Conservation (phyloP, 495 filamentous ascomycete genomes). For the Trichoderma virens region DNA sequence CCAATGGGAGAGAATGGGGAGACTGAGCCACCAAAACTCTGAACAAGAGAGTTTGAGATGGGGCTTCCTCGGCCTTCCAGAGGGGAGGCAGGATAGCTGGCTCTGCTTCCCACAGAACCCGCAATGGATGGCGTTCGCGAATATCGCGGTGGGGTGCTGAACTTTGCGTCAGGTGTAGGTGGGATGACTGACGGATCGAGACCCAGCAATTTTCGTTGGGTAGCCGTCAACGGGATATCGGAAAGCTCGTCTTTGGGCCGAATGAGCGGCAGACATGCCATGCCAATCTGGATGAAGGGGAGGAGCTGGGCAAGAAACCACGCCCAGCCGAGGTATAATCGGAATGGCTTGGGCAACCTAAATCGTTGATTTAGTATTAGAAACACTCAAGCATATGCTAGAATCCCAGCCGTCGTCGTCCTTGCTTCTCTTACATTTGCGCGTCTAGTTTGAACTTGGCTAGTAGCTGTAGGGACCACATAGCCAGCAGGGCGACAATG, state of each 20-base stretch:
- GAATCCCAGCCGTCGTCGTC: background rate
- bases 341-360: slow-evolving; percentile 7
- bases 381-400: background rate
- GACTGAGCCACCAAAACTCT: slow-evolving; percentile 16
- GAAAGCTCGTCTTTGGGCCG: slow-evolving; percentile 64
- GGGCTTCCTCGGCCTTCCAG: slow-evolving; percentile 34
- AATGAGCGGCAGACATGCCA: slow-evolving; percentile 61
- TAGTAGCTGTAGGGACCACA: slow-evolving; percentile 29
- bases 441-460: slow-evolving; percentile 15
- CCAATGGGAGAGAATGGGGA: slow-evolving; percentile 26
- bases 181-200: slow-evolving; percentile 63
- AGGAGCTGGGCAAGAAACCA: slow-evolving; percentile 45
- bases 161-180: slow-evolving; percentile 55
- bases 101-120: slow-evolving; percentile 41
- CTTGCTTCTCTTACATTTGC: background rate
- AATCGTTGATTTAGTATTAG: background rate
- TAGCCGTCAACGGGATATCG: slow-evolving; percentile 87
- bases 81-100: slow-evolving; percentile 43
- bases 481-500: slow-evolving; percentile 38
- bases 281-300: slow-evolving; percentile 56
- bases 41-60: slow-evolving; percentile 19
- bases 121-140: slow-evolving; percentile 57
- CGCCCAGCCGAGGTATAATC: slow-evolving; percentile 27
- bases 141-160: slow-evolving; percentile 84
- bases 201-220: slow-evolving; percentile 77